A percentile compares a stretch with the other conserved stretches of the same genome.
Evolutionary conservation across 176 grass and related monocot genomes (phyloP).

Genomic region (Musa troglodytarum): DNA sequence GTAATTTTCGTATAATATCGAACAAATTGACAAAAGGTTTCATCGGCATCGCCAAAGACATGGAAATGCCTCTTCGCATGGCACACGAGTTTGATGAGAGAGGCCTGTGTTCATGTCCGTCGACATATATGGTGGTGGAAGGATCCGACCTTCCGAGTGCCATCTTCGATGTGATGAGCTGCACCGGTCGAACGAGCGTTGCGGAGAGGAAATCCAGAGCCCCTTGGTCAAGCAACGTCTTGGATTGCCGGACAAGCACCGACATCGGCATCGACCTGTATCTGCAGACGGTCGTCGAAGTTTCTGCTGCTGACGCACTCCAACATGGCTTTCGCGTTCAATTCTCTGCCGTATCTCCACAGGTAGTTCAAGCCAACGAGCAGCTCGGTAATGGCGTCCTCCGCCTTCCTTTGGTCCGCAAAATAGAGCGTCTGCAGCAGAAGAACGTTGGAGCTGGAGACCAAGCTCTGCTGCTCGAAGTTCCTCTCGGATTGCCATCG

Average conservation of each 20-base stretch:
- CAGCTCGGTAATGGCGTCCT: slow-evolving; percentile 56
- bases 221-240: too few species aligned
- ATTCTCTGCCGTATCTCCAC: slow-evolving; percentile 46
- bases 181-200: too few species aligned
- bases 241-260: background rate
- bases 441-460: slow-evolving; percentile 28
- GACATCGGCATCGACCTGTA: background rate
- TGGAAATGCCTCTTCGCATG: too few species aligned
- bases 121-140: too few species aligned
- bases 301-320: slow-evolving; percentile 18
- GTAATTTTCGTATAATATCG: too few species aligned
- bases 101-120: too few species aligned
- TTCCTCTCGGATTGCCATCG: slow-evolving; percentile 63
- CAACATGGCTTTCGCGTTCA: slow-evolving; percentile 23
- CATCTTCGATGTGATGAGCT: too few species aligned
- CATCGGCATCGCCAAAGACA: too few species aligned
- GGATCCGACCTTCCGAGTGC: too few species aligned
- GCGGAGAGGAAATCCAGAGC: too few species aligned
- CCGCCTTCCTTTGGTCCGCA: slow-evolving; percentile 51
- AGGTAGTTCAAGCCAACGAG: slow-evolving; percentile 57
- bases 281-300: slow-evolving; percentile 8
- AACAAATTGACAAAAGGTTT: too few species aligned
- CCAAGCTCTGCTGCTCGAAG: slow-evolving; percentile 46
- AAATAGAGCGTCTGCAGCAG: slow-evolving; percentile 80
- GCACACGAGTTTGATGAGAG: too few species aligned